Conservation (phyloP, 768 basidiomycete genomes). For the Tulasnella sp. region DNA sequence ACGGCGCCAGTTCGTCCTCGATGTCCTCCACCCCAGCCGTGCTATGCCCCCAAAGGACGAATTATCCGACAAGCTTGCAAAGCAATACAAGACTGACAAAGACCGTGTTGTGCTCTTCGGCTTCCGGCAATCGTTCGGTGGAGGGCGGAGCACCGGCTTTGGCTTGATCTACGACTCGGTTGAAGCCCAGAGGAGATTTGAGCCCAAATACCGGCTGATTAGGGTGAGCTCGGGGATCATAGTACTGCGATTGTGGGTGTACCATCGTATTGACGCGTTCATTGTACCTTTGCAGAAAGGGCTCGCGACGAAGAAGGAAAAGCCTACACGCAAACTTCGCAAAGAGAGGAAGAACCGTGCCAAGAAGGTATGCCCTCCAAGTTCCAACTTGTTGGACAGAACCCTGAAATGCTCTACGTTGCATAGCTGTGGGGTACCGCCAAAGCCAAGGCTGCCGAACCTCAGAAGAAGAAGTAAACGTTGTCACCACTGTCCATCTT, state of each 20-base stretch:
- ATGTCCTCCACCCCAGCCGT: constrained; percentile 90
- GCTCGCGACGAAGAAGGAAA: constrained; percentile 63
- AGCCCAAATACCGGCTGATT: constrained; percentile 89
- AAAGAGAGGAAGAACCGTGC: constrained; percentile 99
- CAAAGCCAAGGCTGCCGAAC: constrained; percentile 86
- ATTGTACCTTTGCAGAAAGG: constrained; percentile 39
- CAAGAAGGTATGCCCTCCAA: constrained; percentile 62
- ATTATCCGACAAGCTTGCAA: constrained; percentile 82
- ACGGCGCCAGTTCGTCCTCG: constrained; percentile 91
- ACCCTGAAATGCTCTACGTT: constrained; percentile 20
- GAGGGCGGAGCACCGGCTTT: constrained; percentile 94
- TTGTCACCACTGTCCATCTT: background rate
- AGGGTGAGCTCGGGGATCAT: constrained; percentile 39
- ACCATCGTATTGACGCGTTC: background rate
- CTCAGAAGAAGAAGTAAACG: constrained; percentile 54
- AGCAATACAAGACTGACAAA: constrained; percentile 88
- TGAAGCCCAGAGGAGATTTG: constrained; percentile 89
- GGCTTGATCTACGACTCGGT: constrained; percentile 96
- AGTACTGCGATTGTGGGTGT: background rate
- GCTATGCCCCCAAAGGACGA: constrained; percentile 89
- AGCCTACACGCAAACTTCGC: constrained; percentile 90
- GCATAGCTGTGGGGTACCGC: constrained; percentile 82
- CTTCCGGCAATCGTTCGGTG: constrained; percentile 93
- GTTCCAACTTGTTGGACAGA: background rate
- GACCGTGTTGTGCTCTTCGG: constrained; percentile 87